A percentile compares a stretch with the other conserved stretches of the same genome.
Evolutionary conservation across 306 rosid species (phyloP).

Genomic region (Lathyrus aphaca): DNA sequence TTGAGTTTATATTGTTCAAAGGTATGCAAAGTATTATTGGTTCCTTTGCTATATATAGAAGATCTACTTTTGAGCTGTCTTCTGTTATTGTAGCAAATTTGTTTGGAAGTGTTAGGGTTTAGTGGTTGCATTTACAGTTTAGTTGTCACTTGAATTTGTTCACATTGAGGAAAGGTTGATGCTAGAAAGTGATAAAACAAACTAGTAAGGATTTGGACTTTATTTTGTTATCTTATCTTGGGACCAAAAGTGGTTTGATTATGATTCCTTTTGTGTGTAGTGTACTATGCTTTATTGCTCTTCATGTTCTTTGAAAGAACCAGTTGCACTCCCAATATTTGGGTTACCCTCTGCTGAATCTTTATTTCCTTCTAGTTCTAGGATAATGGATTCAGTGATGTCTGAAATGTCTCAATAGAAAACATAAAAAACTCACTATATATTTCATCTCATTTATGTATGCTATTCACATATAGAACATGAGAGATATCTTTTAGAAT

Average conservation of each 20-base stretch:
- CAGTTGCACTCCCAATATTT: not conserved
- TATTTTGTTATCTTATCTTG: constrained; percentile 48
- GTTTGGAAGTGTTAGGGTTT: not conserved
- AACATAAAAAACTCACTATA: too few species aligned
- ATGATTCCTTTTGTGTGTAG: constrained; percentile 28
- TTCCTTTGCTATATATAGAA: not conserved
- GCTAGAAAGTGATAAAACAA: constrained; percentile 36
- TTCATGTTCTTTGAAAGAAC: constrained; percentile 29
- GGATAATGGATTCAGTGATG: too few species aligned
- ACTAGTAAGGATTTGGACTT: constrained; percentile 35
- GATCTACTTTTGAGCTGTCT: constrained; percentile 5
- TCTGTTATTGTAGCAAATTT: constrained; percentile 8
- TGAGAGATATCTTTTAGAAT: too few species aligned
- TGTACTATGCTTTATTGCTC: not conserved
- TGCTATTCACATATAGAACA: too few species aligned
- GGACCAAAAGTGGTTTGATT: constrained; percentile 38
- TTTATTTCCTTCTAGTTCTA: too few species aligned
- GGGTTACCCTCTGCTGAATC: too few species aligned
- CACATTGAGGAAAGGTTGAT: constrained; percentile 38
- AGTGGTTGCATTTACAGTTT: not conserved
- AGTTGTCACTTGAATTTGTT: constrained; percentile 21
- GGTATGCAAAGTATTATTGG: not conserved
- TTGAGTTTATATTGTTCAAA: not conserved
- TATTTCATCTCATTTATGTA: too few species aligned
- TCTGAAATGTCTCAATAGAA: too few species aligned